Percentiles rank a stretch among this genome's conserved stretches.
phyloP scores from a whole-genome alignment of 2,329 filamentous ascomycete species.

The Phyllosticta capitalensis region DNA sequence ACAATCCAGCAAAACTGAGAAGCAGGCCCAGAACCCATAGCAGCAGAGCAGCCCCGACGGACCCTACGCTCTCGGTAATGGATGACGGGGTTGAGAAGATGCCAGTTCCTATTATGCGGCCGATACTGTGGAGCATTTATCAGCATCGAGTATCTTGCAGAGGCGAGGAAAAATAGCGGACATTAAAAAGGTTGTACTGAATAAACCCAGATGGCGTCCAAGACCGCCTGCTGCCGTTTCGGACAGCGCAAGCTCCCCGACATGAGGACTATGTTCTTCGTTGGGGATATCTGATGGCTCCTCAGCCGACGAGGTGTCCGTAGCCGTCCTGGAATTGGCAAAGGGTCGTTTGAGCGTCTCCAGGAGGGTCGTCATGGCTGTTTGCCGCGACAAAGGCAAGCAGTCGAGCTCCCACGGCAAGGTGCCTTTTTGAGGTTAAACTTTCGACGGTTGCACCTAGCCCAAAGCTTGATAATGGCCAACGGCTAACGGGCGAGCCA shows the following conservation, averaged over 20 bases:
- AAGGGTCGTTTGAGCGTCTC: not conserved
- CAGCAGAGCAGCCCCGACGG: constrained; percentile 51
- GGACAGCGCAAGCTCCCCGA: constrained; percentile 2
- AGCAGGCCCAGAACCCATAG: constrained; percentile 56
- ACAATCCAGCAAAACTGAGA: constrained; percentile 52
- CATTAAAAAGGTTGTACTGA: constrained; percentile 10
- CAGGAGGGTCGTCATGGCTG: not conserved
- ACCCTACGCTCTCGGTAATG: constrained; percentile 57
- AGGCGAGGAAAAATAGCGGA: not conserved
- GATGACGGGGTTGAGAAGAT: constrained; percentile 64
- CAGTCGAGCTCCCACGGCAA: not conserved
- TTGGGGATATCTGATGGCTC: not conserved
- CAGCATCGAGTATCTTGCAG: not conserved
- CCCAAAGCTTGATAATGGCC: not conserved
- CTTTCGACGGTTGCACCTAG: not conserved
- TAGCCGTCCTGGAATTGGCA: not conserved
- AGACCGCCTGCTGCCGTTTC: constrained; percentile 4
- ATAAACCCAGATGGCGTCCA: constrained; percentile 6
- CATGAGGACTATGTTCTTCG: not conserved
- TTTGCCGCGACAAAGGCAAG: not conserved
- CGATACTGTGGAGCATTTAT: not conserved
- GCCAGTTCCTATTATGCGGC: constrained; percentile 56
- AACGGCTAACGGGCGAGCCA: not conserved
- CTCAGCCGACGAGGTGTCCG: not conserved
- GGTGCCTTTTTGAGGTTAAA: not conserved